Evolutionary conservation across 768 basidiomycete genomes (phyloP).

Genomic region (Hygrocybe punicea): DNA sequence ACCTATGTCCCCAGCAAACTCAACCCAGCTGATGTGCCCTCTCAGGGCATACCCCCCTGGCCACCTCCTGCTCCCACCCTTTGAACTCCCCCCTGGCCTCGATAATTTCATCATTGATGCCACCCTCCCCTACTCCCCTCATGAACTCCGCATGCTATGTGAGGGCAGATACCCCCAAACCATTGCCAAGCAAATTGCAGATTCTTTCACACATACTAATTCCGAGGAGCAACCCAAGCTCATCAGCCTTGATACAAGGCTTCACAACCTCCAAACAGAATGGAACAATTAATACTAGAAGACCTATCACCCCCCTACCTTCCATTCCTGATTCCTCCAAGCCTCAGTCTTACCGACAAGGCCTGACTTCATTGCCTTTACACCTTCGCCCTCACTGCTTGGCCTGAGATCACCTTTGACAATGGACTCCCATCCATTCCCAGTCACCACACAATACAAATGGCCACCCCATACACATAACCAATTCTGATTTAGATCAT

Average conservation of each 20-base stretch:
- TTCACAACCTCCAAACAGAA: background rate
- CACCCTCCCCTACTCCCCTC: conserved; percentile 5
- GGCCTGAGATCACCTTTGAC: conserved; percentile 21
- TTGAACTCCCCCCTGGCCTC: conserved; percentile 29
- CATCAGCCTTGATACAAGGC: background rate
- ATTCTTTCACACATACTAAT: background rate
- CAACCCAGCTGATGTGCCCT: conserved; percentile 42
- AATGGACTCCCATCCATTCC: conserved; percentile 23
- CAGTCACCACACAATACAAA: background rate
- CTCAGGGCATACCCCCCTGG: conserved; percentile 26
- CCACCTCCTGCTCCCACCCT: conserved; percentile 27
- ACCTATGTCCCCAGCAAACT: conserved; percentile 32
- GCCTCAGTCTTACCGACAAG: conserved; percentile 8
- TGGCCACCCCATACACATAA: conserved; percentile 4
- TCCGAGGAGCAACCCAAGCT: background rate
- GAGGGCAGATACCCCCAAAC: background rate
- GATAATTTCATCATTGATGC: conserved; percentile 24
- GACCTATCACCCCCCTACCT: background rate
- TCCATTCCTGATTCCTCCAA: background rate
- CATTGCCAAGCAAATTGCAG: background rate
- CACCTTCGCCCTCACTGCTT: conserved; percentile 24
- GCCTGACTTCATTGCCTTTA: conserved; percentile 17
- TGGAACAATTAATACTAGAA: background rate
- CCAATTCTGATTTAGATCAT: too few species aligned
- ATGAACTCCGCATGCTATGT: background rate